phyloP scores from a whole-genome alignment of 306 rosid genomes.

The Cicer yamashitae region DNA sequence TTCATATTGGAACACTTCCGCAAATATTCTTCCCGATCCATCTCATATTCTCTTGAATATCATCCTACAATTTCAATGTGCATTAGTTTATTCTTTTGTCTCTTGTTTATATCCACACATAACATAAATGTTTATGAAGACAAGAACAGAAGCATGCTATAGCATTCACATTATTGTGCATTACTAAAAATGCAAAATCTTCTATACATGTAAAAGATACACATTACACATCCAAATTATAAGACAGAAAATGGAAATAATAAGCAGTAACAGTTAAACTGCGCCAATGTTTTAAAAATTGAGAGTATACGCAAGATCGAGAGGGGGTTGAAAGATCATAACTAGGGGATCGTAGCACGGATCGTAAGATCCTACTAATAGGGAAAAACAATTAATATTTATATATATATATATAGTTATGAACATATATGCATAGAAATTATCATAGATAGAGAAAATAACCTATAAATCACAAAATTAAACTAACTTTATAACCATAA shows the following conservation, averaged over 20 bases:
- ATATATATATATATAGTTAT: too few relatives aligned
- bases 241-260: conserved; percentile 9
- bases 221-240: not conserved
- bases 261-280: conserved; percentile 18
- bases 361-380: too few relatives aligned
- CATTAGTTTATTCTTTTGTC: conserved; percentile 43
- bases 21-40: conserved; percentile 64
- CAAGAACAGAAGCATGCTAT: conserved; percentile 7
- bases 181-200: conserved; percentile 13
- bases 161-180: conserved; percentile 11
- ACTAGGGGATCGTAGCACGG: too few relatives aligned
- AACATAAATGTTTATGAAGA: conserved; percentile 12
- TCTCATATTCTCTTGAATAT: conserved; percentile 51
- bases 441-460: too few relatives aligned
- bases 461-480: too few relatives aligned
- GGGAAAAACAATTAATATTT: too few relatives aligned
- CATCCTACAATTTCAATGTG: conserved; percentile 53
- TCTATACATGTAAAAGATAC: conserved; percentile 12
- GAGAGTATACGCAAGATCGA: too few relatives aligned
- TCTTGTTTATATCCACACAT: conserved; percentile 4
- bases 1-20: conserved; percentile 71
- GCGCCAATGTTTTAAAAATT: not conserved
- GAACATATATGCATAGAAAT: too few relatives aligned
- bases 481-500: too few relatives aligned
- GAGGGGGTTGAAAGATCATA: too few relatives aligned